These are phyloP conservation scores for Sarocladium oryzae DNA, from an alignment of 2,329 filamentous ascomycete species.

Conservation along the genomic window DNA sequence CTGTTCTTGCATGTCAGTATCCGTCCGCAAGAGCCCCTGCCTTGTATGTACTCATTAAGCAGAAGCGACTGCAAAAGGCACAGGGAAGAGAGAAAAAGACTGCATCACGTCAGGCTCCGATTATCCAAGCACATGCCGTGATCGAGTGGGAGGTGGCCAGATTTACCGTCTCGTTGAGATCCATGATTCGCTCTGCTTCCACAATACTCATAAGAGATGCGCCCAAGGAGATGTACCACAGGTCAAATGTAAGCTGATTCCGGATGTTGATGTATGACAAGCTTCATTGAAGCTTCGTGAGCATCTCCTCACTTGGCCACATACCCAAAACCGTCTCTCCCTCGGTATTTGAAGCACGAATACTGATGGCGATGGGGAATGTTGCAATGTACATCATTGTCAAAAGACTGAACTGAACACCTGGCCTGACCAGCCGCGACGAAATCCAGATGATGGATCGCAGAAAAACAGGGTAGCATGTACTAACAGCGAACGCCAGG, in stretches of 20 bases:
- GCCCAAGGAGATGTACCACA: slow-evolving; percentile 35
- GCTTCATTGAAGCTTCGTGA: slow-evolving; percentile 22
- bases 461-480: slow-evolving; percentile 51
- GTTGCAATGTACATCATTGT: slow-evolving; percentile 62
- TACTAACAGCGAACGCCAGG: slow-evolving; percentile 46
- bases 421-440: slow-evolving; percentile 45
- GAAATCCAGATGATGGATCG: slow-evolving; percentile 52
- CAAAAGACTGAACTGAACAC: slow-evolving; percentile 50
- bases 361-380: slow-evolving; percentile 55
- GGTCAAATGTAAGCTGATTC: slow-evolving; percentile 33
- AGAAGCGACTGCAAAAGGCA: neutral
- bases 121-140: too few relatives aligned
- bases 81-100: neutral
- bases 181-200: slow-evolving; percentile 10
- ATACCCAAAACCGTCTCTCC: slow-evolving; percentile 56
- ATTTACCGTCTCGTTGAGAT: slow-evolving; percentile 9
- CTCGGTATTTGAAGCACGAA: slow-evolving; percentile 55
- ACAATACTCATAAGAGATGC: slow-evolving; percentile 28
- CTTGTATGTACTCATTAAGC: slow-evolving; percentile 4
- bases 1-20: slow-evolving; percentile 14
- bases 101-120: too few relatives aligned
- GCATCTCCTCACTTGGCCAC: slow-evolving; percentile 34
- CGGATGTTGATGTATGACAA: slow-evolving; percentile 26
- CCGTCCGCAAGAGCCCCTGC: too few relatives aligned
- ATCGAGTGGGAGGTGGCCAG: neutral